Evolutionary conservation across 1,139 yeast species (phyloP).

Genomic region (Debaryomyces sp.): DNA sequence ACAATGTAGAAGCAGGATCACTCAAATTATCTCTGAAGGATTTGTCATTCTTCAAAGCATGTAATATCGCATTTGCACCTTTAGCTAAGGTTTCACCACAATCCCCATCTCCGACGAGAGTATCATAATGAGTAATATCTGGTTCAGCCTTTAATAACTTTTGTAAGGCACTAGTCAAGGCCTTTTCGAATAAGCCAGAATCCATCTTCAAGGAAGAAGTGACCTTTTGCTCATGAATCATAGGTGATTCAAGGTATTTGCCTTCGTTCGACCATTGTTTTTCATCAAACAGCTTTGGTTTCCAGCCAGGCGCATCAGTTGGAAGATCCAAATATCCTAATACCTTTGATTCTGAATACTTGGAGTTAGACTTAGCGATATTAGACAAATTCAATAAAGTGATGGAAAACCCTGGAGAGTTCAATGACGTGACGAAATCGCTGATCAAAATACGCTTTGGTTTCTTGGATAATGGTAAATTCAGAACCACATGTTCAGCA

Average conservation of each 20-base stretch:
- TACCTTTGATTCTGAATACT: slow-evolving; percentile 29
- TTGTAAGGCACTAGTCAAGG: slow-evolving; percentile 53
- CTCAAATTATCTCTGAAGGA: slow-evolving; percentile 25
- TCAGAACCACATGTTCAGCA: slow-evolving; percentile 47
- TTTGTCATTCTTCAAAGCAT: slow-evolving; percentile 47
- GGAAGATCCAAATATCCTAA: slow-evolving; percentile 62
- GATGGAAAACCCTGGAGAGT: slow-evolving; percentile 89
- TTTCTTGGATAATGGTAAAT: slow-evolving; percentile 49
- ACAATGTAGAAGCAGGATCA: slow-evolving; percentile 53
- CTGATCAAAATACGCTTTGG: slow-evolving; percentile 74
- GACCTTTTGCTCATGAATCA: slow-evolving; percentile 25
- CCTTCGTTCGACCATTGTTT: slow-evolving; percentile 26
- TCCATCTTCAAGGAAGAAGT: slow-evolving; percentile 46
- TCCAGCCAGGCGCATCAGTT: slow-evolving; percentile 87
- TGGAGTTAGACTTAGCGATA: slow-evolving; percentile 34
- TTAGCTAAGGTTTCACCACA: slow-evolving; percentile 89
- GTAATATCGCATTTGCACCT: slow-evolving; percentile 75
- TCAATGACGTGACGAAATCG: slow-evolving; percentile 80
- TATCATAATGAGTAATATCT: slow-evolving; percentile 79
- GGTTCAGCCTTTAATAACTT: slow-evolving; percentile 65
- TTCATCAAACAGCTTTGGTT: slow-evolving; percentile 35
- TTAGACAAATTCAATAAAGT: slow-evolving; percentile 70
- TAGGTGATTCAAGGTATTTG: slow-evolving; percentile 34
- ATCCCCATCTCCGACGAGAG: slow-evolving; percentile 95
- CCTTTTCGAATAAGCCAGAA: slow-evolving; percentile 34